Percentiles rank a stretch among this genome's conserved stretches.
Evolutionary conservation across 2,329 filamentous ascomycete genomes (phyloP).

Genomic region (Fusarium xylarioides): DNA sequence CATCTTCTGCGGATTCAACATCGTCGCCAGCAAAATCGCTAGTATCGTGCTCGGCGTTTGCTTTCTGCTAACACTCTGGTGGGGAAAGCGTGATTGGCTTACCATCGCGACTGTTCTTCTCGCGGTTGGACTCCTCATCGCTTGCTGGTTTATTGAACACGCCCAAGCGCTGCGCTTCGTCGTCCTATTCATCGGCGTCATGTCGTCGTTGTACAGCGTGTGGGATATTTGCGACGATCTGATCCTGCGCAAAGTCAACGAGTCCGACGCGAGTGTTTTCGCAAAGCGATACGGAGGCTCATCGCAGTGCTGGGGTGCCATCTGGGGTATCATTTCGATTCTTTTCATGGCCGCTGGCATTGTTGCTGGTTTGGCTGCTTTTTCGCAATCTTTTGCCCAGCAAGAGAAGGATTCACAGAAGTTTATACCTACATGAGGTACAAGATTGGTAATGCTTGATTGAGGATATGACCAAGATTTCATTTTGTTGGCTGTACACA

Average conservation of each 20-base stretch:
- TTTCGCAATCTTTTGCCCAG: constrained; percentile 73
- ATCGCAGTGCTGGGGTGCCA: constrained; percentile 81
- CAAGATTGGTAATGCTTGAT: neutral
- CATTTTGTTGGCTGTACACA: neutral
- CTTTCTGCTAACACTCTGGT: constrained; percentile 83
- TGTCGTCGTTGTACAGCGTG: constrained; percentile 81
- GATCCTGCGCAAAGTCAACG: constrained; percentile 82
- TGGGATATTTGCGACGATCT: constrained; percentile 89
- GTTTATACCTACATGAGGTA: constrained; percentile 64
- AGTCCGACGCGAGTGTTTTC: constrained; percentile 81
- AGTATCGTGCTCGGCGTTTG: constrained; percentile 77
- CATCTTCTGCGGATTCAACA: constrained; percentile 83
- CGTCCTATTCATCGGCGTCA: constrained; percentile 82
- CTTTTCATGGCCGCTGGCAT: constrained; percentile 78
- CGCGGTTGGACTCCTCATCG: constrained; percentile 75
- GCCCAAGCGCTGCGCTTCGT: constrained; percentile 78
- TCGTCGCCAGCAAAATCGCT: constrained; percentile 82
- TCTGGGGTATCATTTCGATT: constrained; percentile 79
- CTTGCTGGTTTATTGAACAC: constrained; percentile 82
- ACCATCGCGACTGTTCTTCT: constrained; percentile 76
- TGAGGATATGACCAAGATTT: too few species aligned
- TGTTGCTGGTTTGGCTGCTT: constrained; percentile 79
- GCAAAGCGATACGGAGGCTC: constrained; percentile 81
- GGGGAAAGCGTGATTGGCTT: constrained; percentile 81
- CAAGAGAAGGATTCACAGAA: constrained; percentile 74